Base-by-base conservation (phyloP, 352 stramenopile species). In the Phytopythium aichiense region DNA sequence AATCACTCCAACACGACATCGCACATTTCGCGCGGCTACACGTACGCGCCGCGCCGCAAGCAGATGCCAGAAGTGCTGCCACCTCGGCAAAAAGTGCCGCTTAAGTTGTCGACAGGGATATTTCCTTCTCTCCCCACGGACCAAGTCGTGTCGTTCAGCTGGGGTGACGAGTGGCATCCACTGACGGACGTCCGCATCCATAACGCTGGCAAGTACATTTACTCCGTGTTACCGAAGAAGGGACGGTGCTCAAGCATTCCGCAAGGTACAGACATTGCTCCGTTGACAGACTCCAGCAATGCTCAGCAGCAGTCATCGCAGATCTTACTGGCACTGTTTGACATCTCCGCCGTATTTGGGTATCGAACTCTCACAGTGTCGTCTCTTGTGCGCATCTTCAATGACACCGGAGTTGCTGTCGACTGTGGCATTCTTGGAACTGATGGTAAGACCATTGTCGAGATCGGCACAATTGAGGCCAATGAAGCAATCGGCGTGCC, bases 321-420 rank as follows among this genome's bases (percentile, higher is more conserved):
- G 12, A 53, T 81, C 28, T 31, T 92, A n/a, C 62, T 87, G 38
- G 80, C 84, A 0, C 62, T 95, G 6, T 82, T 95, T 52, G 84
- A 95, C 45, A 86, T 93, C 51, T 90, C 84, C 0, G 67, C 79
- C 2, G 73, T 83, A 12, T 81, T 82, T 62, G 86, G 84, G 2
- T 87, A 86, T 42, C 73, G 86, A 23, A 93, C 83, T 0, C 79
- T 95, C 20, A 93, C 81, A 0, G 81, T 95, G 28, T 95, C 86
- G 25, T 93, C 86, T 0, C 65, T 92, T 2, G 77, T 92, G 55
- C 76, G 81, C 8, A 65, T 95, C 23, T 92, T 89, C 58, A 95
- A 95, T 49, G 82, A 95, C 45, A 74, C 75, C 0, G 79, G 75
- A 37, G 61, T 89, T 40, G 40, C 74, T 4, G 57, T 95, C 9